Conservation (phyloP, 495 filamentous ascomycete genomes). For the Extremus antarcticus region DNA sequence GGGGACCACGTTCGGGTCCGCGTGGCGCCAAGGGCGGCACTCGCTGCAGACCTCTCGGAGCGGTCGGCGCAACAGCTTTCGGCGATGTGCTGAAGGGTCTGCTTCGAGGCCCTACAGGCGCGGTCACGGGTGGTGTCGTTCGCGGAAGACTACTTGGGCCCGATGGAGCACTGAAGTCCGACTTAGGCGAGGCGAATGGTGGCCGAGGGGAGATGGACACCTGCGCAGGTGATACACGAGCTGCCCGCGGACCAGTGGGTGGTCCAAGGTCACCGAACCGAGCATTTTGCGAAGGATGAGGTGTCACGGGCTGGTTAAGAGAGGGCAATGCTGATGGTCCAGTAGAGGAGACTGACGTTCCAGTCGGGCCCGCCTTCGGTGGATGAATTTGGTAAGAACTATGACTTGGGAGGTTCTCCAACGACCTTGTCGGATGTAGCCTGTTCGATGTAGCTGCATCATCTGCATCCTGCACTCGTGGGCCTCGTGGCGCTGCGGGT, state of each 20-base stretch:
- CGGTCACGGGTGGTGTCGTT: slow-evolving; percentile 16
- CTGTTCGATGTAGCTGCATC: neutral
- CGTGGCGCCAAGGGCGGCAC: slow-evolving; percentile 18
- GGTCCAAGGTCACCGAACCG: slow-evolving; percentile 7
- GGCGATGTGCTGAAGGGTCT: slow-evolving; percentile 27
- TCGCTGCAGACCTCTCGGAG: slow-evolving; percentile 29
- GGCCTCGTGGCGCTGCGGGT: slow-evolving; percentile 28
- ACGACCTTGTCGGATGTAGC: slow-evolving; percentile 13
- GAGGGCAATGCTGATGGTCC: slow-evolving; percentile 4
- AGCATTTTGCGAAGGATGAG: neutral
- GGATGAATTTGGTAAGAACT: neutral
- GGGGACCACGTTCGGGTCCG: slow-evolving; percentile 15
- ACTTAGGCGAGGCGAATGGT: slow-evolving; percentile 11
- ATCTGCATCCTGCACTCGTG: slow-evolving; percentile 12
- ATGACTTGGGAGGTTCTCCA: slow-evolving; percentile 7
- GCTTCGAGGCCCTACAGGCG: slow-evolving; percentile 23
- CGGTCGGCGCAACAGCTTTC: slow-evolving; percentile 27
- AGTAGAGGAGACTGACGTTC: neutral
- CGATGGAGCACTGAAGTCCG: slow-evolving; percentile 1
- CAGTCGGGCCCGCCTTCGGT: neutral
- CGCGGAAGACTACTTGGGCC: neutral
- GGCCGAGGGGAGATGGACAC: slow-evolving; percentile 14
- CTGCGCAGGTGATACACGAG: slow-evolving; percentile 24
- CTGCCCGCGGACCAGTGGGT: slow-evolving; percentile 17
- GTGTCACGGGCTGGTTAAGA: slow-evolving; percentile 10